These are phyloP conservation scores for Pseudomicrostroma phylloplanum DNA, from an alignment of 1,284 basidiomycete genomes.

Conservation along the genomic window DNA sequence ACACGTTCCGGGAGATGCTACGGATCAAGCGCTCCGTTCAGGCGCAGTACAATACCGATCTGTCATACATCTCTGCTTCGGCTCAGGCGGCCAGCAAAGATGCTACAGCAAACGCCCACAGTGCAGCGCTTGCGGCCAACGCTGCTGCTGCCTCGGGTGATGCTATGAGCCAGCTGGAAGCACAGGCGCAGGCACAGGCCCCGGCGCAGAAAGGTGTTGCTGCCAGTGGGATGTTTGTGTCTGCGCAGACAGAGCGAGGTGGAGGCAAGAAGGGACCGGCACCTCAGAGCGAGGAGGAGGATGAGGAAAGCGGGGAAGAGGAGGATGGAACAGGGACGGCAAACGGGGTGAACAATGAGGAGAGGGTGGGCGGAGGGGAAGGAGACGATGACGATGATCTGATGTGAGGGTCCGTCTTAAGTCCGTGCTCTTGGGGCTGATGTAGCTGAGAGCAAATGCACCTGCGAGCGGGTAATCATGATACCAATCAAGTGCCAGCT, in stretches of 20 bases:
- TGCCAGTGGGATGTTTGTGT: slow-evolving; percentile 6
- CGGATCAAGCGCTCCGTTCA: slow-evolving; percentile 97
- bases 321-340: slow-evolving; percentile 20
- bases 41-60: slow-evolving; percentile 95
- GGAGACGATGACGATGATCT: slow-evolving; percentile 40
- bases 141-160: slow-evolving; percentile 49
- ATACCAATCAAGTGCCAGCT: too few relatives aligned
- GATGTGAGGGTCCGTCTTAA: too few relatives aligned
- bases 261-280: slow-evolving; percentile 53
- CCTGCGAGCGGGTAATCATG: too few relatives aligned
- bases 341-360: slow-evolving; percentile 17
- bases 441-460: too few relatives aligned
- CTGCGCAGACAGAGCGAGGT: slow-evolving; percentile 22
- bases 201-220: slow-evolving; percentile 8
- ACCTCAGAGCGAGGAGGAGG: slow-evolving; percentile 61
- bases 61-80: slow-evolving; percentile 54
- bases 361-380: slow-evolving; percentile 34
- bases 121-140: slow-evolving; percentile 40
- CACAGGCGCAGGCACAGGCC: slow-evolving; percentile 40
- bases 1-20: slow-evolving; percentile 97
- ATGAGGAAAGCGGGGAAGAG: slow-evolving; percentile 58
- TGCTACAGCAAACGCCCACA: slow-evolving; percentile 24
- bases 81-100: slow-evolving; percentile 22
- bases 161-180: slow-evolving; percentile 57
- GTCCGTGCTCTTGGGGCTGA: too few relatives aligned